Percentiles rank a stretch among this genome's conserved stretches.
Conservation (phyloP, 75 land plant species). For the Pinus taeda region DNA sequence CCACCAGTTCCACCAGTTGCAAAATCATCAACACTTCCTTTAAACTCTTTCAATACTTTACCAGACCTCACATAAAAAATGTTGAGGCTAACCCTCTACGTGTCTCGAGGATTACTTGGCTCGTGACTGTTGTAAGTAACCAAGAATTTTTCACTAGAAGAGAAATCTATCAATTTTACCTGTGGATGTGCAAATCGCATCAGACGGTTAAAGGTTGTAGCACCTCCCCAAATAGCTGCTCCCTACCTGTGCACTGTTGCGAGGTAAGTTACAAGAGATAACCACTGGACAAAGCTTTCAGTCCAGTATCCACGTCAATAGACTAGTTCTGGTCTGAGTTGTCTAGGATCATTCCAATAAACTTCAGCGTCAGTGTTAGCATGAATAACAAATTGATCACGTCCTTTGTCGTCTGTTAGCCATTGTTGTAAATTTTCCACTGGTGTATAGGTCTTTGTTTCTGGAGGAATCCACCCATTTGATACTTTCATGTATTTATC, state of each 20-base stretch:
- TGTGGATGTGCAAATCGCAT: constrained; percentile 87
- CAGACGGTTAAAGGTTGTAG: constrained; percentile 62
- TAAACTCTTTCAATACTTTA: constrained; percentile 79
- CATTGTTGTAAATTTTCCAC: constrained; percentile 84
- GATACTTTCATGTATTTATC: constrained; percentile 90
- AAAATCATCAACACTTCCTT: constrained; percentile 95
- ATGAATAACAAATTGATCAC: constrained; percentile 92
- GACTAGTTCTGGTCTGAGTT: constrained; percentile 72
- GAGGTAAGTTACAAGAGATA: constrained; percentile 85
- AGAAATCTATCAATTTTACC: constrained; percentile 92
- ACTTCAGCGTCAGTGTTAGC: constrained; percentile 82
- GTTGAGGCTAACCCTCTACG: constrained; percentile 78
- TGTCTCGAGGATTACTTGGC: constrained; percentile 91
- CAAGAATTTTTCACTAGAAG: constrained; percentile 79
- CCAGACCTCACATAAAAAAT: constrained; percentile 91
- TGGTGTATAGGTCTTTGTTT: constrained; percentile 70
- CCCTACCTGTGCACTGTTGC: constrained; percentile 95
- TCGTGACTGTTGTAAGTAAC: constrained; percentile 92
- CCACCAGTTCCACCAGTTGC: constrained; percentile 81
- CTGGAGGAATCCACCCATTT: constrained; percentile 83
- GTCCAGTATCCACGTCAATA: constrained; percentile 84
- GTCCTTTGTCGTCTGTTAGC: constrained; percentile 87
- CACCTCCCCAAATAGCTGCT: constrained; percentile 95
- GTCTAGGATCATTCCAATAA: constrained; percentile 86
- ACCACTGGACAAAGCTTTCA: constrained; percentile 94